Percentiles rank a stretch among this genome's conserved stretches.
phyloP scores from a whole-genome alignment of 1,284 basidiomycete genomes.

The Omphalotus olearius region DNA sequence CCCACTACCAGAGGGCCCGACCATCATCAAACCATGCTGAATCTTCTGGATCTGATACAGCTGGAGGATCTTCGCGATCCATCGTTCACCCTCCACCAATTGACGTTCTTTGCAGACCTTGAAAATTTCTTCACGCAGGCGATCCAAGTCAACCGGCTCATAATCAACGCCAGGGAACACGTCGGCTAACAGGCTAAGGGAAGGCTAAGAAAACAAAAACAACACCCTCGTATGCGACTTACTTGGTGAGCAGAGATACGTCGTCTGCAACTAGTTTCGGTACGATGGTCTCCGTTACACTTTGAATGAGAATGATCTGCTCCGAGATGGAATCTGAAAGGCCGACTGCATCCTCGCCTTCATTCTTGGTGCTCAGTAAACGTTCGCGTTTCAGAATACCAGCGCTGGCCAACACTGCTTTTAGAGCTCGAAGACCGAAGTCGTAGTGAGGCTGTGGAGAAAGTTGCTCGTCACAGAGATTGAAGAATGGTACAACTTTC shows the following conservation, averaged over 20 bases:
- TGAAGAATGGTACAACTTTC: conserved; percentile 99
- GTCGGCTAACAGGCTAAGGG: conserved; percentile 81
- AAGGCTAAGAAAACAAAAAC: neutral
- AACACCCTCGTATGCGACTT: conserved; percentile 17
- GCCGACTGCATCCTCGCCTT: conserved; percentile 42
- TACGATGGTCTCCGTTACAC: conserved; percentile 98
- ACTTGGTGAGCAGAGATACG: conserved; percentile 91
- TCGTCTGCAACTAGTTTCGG: conserved; percentile 98
- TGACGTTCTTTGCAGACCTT: conserved; percentile 87
- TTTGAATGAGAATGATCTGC: conserved; percentile 97
- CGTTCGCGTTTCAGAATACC: conserved; percentile 97
- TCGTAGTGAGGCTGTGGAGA: conserved; percentile 99
- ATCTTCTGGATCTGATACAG: conserved; percentile 99
- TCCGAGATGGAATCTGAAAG: conserved; percentile 77
- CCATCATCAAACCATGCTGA: conserved; percentile 99
- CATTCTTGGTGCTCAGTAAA: conserved; percentile 50
- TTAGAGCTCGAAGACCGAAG: conserved; percentile 96
- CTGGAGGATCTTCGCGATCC: conserved; percentile 96
- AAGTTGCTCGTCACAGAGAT: conserved; percentile 94
- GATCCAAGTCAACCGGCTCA: conserved; percentile 83
- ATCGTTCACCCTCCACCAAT: conserved; percentile 81
- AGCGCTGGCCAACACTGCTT: conserved; percentile 94
- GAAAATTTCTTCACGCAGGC: conserved; percentile 79
- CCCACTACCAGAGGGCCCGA: conserved; percentile 94
- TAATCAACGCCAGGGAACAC: conserved; percentile 98